Base-by-base conservation (phyloP, 805 yeast species). In the Metschnikowia vanudenii region DNA sequence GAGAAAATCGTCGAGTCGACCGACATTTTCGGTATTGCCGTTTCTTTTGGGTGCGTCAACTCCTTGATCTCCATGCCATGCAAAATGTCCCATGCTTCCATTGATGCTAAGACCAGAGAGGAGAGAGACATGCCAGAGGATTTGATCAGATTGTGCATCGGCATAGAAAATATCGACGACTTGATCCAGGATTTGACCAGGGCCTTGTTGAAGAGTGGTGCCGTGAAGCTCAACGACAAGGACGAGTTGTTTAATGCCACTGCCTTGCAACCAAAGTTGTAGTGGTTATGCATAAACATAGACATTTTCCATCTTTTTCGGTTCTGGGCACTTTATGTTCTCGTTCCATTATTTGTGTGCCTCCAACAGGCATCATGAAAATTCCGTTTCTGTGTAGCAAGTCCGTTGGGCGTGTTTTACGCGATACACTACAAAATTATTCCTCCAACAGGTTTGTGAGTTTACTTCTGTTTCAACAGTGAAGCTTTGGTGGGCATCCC, bases 1-100 rank as follows among this genome's bases (percentile, higher is more conserved):
- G 90, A 85, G 61, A 75, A 76, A 46, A 81, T 91, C 50, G 90
- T 90, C 20, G 92, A 87, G 55, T 72, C 76, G 38, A 82, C 92
- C 18, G 80, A 83, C 46, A 73, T 92, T 33, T 91, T 85, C 72
- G 88, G 91, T 33, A 88, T 91, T 53, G 88, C 96, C 6, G 97
- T 91, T 8, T 86, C 96, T 10, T 91, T 91, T 68, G 98, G 98
- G 18, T 86, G 96, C 64, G 96, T 92, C 50, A 88, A 89, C 72
- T 87, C 96, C 14, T 75, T 91, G 61, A 88, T 91, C 47, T 88
- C 96, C 33, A 79, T 91, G 83, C 98, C 98, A 13, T 88, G 97
- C 66, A 80, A 80, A 65, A 91, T 91, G 97, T 88, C 96, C 6
- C 98, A 91, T 62, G 97, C 97, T n/a, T 85, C 96, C 2, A 91